phyloP scores from a whole-genome alignment of 352 stramenopile species.

The Pythium aristosporum region DNA sequence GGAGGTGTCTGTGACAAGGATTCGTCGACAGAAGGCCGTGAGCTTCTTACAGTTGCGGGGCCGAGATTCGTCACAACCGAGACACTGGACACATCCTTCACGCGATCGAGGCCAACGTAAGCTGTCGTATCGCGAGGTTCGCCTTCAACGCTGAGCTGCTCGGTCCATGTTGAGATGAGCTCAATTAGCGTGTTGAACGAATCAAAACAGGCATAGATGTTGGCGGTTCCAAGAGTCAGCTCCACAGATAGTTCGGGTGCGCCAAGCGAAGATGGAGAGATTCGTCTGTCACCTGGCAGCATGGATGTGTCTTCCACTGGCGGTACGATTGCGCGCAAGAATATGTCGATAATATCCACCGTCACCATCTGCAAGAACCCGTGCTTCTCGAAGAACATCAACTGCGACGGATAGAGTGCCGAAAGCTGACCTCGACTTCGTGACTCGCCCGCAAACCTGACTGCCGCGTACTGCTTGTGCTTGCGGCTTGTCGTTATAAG shows the following conservation, averaged over 20 bases:
- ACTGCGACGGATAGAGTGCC: conserved; percentile 57
- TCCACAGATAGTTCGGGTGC: conserved; percentile 80
- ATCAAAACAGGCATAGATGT: conserved; percentile 89
- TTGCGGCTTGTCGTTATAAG: conserved; percentile 42
- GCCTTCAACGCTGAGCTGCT: conserved; percentile 61
- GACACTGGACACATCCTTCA: conserved; percentile 51
- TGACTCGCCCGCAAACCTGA: conserved; percentile 43
- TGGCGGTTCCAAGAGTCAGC: conserved; percentile 78
- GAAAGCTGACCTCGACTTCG: conserved; percentile 29
- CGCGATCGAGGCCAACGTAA: conserved; percentile 73
- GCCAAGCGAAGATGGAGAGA: conserved; percentile 37
- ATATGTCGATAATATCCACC: conserved; percentile 84
- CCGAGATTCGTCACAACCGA: conserved; percentile 73
- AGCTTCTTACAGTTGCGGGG: conserved; percentile 24
- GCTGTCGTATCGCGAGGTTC: conserved; percentile 68
- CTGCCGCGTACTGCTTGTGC: conserved; percentile 33
- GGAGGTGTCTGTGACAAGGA: conserved; percentile 15
- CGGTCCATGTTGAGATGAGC: conserved; percentile 62
- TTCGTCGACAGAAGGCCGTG: conserved; percentile 19
- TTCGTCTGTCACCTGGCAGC: conserved; percentile 16
- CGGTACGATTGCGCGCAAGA: conserved; percentile 66
- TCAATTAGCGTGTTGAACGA: conserved; percentile 87
- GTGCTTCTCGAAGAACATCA: conserved; percentile 80
- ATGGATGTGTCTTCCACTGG: conserved; percentile 15
- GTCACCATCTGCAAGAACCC: conserved; percentile 84